Percentiles rank a stretch among this genome's conserved stretches.
Evolutionary conservation across 2,329 filamentous ascomycete species (phyloP).

Genomic region (Phialophora chinensis): DNA sequence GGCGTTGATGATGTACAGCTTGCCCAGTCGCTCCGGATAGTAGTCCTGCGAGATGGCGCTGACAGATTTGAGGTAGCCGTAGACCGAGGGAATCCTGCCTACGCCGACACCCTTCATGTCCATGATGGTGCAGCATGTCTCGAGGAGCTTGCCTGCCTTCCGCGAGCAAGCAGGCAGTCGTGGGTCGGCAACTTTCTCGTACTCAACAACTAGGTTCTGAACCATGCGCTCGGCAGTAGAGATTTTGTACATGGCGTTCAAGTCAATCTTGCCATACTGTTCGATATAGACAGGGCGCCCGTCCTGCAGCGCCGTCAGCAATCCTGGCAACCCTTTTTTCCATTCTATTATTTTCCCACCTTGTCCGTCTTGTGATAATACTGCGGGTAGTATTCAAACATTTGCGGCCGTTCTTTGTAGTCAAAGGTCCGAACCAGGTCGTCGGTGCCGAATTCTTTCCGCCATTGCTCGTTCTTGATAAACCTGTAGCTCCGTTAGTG

Average conservation of each 20-base stretch:
- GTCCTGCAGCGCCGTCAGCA: conserved; percentile 65
- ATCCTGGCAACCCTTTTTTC: background rate
- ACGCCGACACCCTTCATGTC: conserved; percentile 94
- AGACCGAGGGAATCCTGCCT: conserved; percentile 79
- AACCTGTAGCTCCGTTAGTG: conserved; percentile 67
- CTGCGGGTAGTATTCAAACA: conserved; percentile 93
- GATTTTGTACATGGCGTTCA: conserved; percentile 89
- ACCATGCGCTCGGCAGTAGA: conserved; percentile 93
- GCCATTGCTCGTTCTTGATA: conserved; percentile 87
- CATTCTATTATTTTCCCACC: conserved; percentile 46
- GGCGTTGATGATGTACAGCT: conserved; percentile 97
- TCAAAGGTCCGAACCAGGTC: conserved; percentile 80
- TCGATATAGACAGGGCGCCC: conserved; percentile 97
- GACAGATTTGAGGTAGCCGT: conserved; percentile 83
- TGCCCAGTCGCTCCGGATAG: conserved; percentile 96
- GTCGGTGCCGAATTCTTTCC: conserved; percentile 83
- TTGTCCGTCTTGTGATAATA: conserved; percentile 88
- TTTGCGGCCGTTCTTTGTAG: conserved; percentile 81
- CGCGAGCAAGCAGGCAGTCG: conserved; percentile 94
- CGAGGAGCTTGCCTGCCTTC: conserved; percentile 84
- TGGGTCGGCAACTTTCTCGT: conserved; percentile 93
- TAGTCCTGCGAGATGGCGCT: conserved; percentile 96
- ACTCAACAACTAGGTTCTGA: conserved; percentile 94
- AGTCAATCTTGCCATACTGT: conserved; percentile 89
- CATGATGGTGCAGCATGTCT: conserved; percentile 98